These are phyloP conservation scores for Fusarium sp. DNA, from an alignment of 2,329 filamentous ascomycete species.

Conservation along the genomic window DNA sequence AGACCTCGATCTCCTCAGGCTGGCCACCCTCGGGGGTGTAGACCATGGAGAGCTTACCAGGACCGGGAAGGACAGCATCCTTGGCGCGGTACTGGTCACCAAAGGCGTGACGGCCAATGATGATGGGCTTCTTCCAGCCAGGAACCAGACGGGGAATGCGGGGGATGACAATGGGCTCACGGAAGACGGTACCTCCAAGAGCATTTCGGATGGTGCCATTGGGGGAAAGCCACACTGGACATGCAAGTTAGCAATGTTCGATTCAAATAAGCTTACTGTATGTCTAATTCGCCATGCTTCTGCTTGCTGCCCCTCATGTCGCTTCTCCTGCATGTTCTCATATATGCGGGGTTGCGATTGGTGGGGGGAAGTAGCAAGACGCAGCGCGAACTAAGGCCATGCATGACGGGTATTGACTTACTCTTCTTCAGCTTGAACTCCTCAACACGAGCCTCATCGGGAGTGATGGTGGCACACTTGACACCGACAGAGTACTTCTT, in stretches of 20 bases:
- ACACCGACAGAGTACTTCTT: conserved; percentile 99
- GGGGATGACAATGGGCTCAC: conserved; percentile 97
- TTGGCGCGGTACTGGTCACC: conserved; percentile 99
- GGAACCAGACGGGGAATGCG: conserved; percentile 92
- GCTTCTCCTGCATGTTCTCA: conserved; percentile 29
- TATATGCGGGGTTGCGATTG: conserved; percentile 42
- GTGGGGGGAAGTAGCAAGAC: conserved; percentile 32
- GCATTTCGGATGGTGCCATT: conserved; percentile 87
- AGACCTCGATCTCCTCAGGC: conserved; percentile 89
- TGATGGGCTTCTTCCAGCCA: conserved; percentile 99
- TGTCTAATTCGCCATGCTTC: conserved; percentile 26
- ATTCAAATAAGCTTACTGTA: conserved; percentile 13
- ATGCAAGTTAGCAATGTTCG: conserved; percentile 36
- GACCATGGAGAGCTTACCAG: conserved; percentile 92
- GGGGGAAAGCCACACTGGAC: conserved; percentile 92
- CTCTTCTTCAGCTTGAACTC: conserved; percentile 99
- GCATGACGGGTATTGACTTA: conserved; percentile 57
- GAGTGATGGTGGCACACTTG: conserved; percentile 99
- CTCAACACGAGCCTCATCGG: conserved; percentile 94
- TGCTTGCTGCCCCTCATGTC: conserved; percentile 20
- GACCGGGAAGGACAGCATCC: conserved; percentile 83
- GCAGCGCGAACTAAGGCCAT: conserved; percentile 20
- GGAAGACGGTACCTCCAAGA: conserved; percentile 95
- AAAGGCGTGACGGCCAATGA: conserved; percentile 98
- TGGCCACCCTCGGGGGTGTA: conserved; percentile 87